phyloP scores from a whole-genome alignment of 805 yeast species.

The Alloascoidea africana region DNA sequence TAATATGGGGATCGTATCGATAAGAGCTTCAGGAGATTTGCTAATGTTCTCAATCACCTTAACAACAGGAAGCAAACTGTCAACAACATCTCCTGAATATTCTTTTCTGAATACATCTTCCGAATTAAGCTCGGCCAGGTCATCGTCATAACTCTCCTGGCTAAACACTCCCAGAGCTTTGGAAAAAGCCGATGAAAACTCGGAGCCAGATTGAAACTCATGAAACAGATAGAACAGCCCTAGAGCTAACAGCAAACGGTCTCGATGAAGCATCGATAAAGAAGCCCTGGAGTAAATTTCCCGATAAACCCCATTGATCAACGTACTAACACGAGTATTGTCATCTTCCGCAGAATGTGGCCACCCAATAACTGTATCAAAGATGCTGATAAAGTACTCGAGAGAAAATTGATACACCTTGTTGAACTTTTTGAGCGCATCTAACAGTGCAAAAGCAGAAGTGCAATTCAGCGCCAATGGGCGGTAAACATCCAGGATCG shows the following conservation, averaged over 20 bases:
- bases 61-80: background rate
- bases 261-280: conserved; percentile 28
- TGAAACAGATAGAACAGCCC: conserved; percentile 15
- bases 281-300: conserved; percentile 31
- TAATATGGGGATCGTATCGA: conserved; percentile 11
- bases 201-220: background rate
- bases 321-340: conserved; percentile 13
- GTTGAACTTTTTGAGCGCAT: conserved; percentile 24
- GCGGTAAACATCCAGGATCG: conserved; percentile 27
- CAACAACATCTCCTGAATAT: background rate
- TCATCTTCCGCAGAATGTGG: conserved; percentile 3
- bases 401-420: conserved; percentile 47
- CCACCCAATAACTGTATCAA: conserved; percentile 17
- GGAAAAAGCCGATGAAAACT: background rate
- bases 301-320: conserved; percentile 26
- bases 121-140: background rate
- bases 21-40: conserved; percentile 6
- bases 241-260: conserved; percentile 29
- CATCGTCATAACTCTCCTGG: background rate
- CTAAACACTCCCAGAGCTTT: background rate
- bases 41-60: background rate
- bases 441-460: conserved; percentile 30
- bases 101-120: background rate
- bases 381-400: conserved; percentile 22
- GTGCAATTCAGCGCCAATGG: conserved; percentile 45